Evolutionary conservation across 1,284 basidiomycete genomes (phyloP).

Genomic region (Heterobasidion irregulare): DNA sequence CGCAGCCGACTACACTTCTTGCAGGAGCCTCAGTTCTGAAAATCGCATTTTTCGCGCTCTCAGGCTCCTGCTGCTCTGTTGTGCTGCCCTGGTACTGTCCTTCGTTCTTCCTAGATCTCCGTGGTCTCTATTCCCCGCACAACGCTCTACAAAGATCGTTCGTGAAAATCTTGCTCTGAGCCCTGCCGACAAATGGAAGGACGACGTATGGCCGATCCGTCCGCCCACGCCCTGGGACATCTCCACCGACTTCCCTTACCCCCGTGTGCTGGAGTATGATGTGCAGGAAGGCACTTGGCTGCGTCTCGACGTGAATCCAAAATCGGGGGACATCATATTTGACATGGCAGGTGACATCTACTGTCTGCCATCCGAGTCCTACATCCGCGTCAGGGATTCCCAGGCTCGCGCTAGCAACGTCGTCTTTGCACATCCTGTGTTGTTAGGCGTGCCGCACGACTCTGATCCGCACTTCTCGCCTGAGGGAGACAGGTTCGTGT

Average conservation of each 20-base stretch:
- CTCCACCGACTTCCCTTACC: conserved; percentile 66
- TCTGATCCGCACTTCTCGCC: conserved; percentile 68
- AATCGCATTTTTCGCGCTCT: not conserved
- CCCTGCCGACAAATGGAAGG: conserved; percentile 34
- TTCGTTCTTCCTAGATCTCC: not conserved
- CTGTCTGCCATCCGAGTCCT: conserved; percentile 44
- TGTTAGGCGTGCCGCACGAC: conserved; percentile 57
- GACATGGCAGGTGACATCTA: conserved; percentile 71
- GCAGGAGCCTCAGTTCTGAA: too few species aligned
- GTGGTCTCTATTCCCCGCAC: not conserved
- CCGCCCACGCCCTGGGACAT: conserved; percentile 65
- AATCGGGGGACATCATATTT: conserved; percentile 62
- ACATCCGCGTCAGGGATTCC: conserved; percentile 15
- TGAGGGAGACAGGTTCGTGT: conserved; percentile 48
- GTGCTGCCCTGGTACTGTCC: not conserved
- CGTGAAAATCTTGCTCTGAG: not conserved
- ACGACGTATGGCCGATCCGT: conserved; percentile 59
- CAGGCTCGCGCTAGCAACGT: conserved; percentile 9
- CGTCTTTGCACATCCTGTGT: conserved; percentile 39
- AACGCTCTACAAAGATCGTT: not conserved
- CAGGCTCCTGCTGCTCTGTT: not conserved
- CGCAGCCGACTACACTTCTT: too few species aligned
- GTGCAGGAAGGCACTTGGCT: conserved; percentile 69
- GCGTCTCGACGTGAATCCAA: conserved; percentile 60
- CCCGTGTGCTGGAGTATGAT: conserved; percentile 55